Conservation (phyloP, 2,329 filamentous ascomycete genomes). For the Fusarium udum region DNA sequence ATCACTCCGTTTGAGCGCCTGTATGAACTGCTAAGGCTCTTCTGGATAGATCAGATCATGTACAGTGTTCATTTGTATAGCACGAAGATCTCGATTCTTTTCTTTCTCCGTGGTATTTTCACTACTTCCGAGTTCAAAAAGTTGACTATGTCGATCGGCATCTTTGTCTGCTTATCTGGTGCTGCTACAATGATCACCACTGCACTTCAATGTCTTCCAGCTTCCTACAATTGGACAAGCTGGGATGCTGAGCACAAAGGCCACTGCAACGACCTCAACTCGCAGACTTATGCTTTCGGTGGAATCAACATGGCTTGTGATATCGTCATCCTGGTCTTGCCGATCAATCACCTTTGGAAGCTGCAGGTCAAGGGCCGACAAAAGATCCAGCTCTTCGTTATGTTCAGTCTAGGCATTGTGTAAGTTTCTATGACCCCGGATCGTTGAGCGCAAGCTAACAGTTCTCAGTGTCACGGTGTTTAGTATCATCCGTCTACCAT, state of each 20-base stretch:
- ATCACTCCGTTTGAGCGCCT: conserved; percentile 21
- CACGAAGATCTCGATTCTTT: conserved; percentile 33
- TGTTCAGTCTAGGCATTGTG: conserved; percentile 32
- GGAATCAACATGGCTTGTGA: conserved; percentile 32
- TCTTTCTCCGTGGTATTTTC: conserved; percentile 27
- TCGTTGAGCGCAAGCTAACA: not conserved
- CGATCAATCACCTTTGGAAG: conserved; percentile 24
- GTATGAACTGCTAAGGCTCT: conserved; percentile 27
- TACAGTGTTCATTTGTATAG: conserved; percentile 36
- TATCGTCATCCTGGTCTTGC: conserved; percentile 20
- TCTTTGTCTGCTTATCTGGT: conserved; percentile 19
- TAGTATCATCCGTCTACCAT: conserved; percentile 30
- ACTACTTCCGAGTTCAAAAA: conserved; percentile 18
- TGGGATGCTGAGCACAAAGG: conserved; percentile 30
- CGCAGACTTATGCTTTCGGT: conserved; percentile 34
- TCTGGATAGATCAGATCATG: conserved; percentile 38
- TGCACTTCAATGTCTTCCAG: conserved; percentile 24
- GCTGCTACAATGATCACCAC: conserved; percentile 28
- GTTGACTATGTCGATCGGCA: conserved; percentile 1
- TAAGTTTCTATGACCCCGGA: not conserved
- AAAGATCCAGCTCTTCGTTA: conserved; percentile 31
- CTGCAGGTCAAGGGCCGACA: conserved; percentile 29
- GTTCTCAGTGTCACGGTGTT: conserved; percentile 21
- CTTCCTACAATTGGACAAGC: conserved; percentile 28
- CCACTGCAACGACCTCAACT: conserved; percentile 31